Conservation (phyloP, 164 flowering plant species). For the Vitis riparia region DNA sequence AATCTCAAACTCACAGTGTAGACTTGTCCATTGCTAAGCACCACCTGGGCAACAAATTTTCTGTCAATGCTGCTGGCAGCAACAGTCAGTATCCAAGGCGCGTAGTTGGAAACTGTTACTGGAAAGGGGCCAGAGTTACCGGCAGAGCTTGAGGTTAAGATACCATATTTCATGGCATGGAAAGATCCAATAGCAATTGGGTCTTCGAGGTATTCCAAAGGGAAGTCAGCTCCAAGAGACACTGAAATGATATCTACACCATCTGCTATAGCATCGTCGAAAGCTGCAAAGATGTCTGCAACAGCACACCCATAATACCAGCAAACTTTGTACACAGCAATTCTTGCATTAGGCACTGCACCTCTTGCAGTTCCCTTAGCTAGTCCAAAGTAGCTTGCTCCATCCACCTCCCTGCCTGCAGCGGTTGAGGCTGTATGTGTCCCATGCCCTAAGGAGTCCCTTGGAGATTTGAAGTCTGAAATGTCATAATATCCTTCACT, state of each 20-base stretch:
- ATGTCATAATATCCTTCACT: background rate
- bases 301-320: constrained; percentile 23
- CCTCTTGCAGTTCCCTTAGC: constrained; percentile 41
- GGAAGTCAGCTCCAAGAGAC: constrained; percentile 19
- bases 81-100: constrained; percentile 39
- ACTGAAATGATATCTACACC: constrained; percentile 43
- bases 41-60: constrained; percentile 15
- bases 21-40: constrained; percentile 37
- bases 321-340: constrained; percentile 44
- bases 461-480: constrained; percentile 22
- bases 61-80: constrained; percentile 43
- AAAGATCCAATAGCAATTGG: constrained; percentile 39
- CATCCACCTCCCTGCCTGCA: constrained; percentile 27
- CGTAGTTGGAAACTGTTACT: constrained; percentile 6
- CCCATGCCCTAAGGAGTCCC: constrained; percentile 40
- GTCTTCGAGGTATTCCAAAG: constrained; percentile 18
- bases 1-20: constrained; percentile 17
- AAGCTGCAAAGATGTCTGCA: constrained; percentile 31
- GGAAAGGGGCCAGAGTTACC: constrained; percentile 32
- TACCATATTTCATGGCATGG: constrained; percentile 41
- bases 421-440: constrained; percentile 38
- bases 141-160: constrained; percentile 30
- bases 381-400: constrained; percentile 31
- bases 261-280: constrained; percentile 45
- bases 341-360: constrained; percentile 31